These are phyloP conservation scores for Stagonosporopsis chrysanthemi DNA, from an alignment of 2,329 filamentous ascomycete genomes.

Conservation along the genomic window DNA sequence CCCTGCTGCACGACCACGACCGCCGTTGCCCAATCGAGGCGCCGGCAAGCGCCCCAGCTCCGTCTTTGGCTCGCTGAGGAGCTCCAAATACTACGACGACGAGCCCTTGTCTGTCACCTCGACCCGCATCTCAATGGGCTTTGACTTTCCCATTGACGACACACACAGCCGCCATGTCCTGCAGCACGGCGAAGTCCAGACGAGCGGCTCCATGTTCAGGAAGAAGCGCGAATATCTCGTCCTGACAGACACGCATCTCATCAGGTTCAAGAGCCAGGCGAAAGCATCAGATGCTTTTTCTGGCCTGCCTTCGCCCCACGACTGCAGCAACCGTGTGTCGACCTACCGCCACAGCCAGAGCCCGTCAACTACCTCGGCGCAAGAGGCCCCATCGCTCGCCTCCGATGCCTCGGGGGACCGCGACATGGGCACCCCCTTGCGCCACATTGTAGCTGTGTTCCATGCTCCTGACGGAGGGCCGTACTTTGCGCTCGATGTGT, in stretches of 20 bases:
- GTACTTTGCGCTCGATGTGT: slow-evolving; percentile 72
- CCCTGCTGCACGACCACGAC: slow-evolving; percentile 18
- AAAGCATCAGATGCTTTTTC: slow-evolving; percentile 70
- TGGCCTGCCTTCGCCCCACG: slow-evolving; percentile 39
- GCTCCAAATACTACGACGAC: slow-evolving; percentile 62
- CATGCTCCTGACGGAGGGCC: slow-evolving; percentile 71
- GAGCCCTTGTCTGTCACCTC: slow-evolving; percentile 58
- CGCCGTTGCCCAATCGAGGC: slow-evolving; percentile 30
- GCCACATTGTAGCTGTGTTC: slow-evolving; percentile 72
- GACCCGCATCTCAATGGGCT: slow-evolving; percentile 55
- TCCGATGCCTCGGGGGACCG: slow-evolving; percentile 61
- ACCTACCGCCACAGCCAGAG: slow-evolving; percentile 63
- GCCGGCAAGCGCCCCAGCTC: slow-evolving; percentile 51
- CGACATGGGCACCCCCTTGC: slow-evolving; percentile 66
- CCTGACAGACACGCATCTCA: slow-evolving; percentile 71
- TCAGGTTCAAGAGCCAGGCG: slow-evolving; percentile 72
- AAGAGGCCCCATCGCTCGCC: slow-evolving; percentile 62
- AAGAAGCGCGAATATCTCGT: slow-evolving; percentile 78
- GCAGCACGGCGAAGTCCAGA: slow-evolving; percentile 74
- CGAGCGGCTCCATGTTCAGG: slow-evolving; percentile 72
- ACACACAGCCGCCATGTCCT: slow-evolving; percentile 57
- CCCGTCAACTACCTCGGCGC: slow-evolving; percentile 65
- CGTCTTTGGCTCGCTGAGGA: slow-evolving; percentile 66
- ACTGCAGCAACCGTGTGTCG: slow-evolving; percentile 47
- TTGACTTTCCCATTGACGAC: slow-evolving; percentile 51